A percentile compares a stretch with the other conserved stretches of the same genome.
These are phyloP conservation scores for Aspergillus steynii DNA, from an alignment of 495 filamentous ascomycete species.

Conservation along the genomic window DNA sequence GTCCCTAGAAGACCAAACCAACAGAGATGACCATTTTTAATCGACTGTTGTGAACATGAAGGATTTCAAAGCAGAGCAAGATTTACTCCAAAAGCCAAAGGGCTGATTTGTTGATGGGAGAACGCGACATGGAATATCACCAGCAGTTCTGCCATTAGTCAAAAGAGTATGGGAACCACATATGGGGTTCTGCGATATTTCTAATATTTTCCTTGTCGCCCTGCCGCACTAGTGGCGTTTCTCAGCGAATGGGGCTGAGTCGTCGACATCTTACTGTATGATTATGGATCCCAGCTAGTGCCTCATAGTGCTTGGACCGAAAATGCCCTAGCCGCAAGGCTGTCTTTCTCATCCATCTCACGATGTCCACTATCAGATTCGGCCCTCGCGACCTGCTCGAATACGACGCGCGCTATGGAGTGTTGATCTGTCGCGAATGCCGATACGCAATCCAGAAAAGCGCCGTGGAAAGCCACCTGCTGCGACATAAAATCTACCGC, in stretches of 20 bases:
- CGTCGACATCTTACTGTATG: too few species aligned
- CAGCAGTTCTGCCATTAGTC: too few species aligned
- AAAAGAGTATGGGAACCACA: constrained; percentile 8
- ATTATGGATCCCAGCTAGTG: not conserved
- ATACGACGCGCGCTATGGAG: constrained; percentile 8
- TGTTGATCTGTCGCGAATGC: constrained; percentile 14
- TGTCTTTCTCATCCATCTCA: not conserved
- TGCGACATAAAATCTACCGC: constrained; percentile 15
- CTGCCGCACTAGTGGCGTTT: too few species aligned
- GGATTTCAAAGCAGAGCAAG: too few species aligned
- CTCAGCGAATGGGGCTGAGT: too few species aligned
- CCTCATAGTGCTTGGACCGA: not conserved
- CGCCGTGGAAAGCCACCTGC: constrained; percentile 12
- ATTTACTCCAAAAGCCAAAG: not conserved
- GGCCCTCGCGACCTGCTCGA: constrained; percentile 7
- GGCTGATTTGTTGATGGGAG: not conserved
- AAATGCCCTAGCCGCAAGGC: not conserved
- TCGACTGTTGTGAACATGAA: too few species aligned
- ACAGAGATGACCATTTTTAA: too few species aligned
- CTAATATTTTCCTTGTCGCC: not conserved
- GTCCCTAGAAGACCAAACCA: too few species aligned
- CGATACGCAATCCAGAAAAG: constrained; percentile 16
- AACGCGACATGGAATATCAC: too few species aligned
- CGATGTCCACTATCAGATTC: constrained; percentile 1
- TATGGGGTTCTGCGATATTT: constrained; percentile 3